Percentiles rank a stretch among this genome's conserved stretches.
Evolutionary conservation across 805 yeast species (phyloP).

Genomic region (Candida tallmaniae): DNA sequence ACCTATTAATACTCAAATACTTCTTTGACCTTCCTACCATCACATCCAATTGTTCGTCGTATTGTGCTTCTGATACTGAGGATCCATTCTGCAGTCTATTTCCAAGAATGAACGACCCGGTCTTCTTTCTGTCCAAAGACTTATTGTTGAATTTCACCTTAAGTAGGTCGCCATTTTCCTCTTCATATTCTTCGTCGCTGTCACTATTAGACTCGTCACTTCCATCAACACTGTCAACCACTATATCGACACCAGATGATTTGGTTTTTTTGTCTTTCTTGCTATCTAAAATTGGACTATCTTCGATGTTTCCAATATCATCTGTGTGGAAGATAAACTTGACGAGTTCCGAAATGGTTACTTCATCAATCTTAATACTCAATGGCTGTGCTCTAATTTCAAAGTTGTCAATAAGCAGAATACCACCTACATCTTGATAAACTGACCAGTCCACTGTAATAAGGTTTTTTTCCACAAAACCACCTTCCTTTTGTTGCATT

Average conservation of each 20-base stretch:
- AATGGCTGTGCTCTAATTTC: conserved; percentile 35
- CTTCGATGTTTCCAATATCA: conserved; percentile 18
- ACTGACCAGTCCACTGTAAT: conserved; percentile 38
- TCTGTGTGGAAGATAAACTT: conserved; percentile 31
- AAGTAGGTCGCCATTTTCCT: too few relatives aligned
- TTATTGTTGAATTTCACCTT: too few relatives aligned
- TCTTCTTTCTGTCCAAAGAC: too few relatives aligned
- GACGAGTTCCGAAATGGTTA: conserved; percentile 36
- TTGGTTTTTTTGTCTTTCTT: too few relatives aligned
- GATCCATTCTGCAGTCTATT: too few relatives aligned
- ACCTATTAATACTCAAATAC: conserved; percentile 60
- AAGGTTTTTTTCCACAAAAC: conserved; percentile 13
- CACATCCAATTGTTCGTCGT: conserved; percentile 35
- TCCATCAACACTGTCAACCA: conserved; percentile 11
- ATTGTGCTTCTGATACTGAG: conserved; percentile 11
- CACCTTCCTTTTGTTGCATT: conserved; percentile 1
- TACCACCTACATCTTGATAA: conserved; percentile 41
- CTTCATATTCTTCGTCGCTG: conserved; percentile 1
- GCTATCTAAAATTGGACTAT: conserved; percentile 14
- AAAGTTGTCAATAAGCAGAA: conserved; percentile 34
- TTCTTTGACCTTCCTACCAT: conserved; percentile 76
- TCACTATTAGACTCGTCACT: conserved; percentile 6
- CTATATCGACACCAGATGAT: too few relatives aligned
- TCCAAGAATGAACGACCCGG: too few relatives aligned
- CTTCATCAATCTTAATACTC: conserved; percentile 34